phyloP scores from a whole-genome alignment of 2,329 filamentous ascomycete genomes.

The Colletotrichum sp. region DNA sequence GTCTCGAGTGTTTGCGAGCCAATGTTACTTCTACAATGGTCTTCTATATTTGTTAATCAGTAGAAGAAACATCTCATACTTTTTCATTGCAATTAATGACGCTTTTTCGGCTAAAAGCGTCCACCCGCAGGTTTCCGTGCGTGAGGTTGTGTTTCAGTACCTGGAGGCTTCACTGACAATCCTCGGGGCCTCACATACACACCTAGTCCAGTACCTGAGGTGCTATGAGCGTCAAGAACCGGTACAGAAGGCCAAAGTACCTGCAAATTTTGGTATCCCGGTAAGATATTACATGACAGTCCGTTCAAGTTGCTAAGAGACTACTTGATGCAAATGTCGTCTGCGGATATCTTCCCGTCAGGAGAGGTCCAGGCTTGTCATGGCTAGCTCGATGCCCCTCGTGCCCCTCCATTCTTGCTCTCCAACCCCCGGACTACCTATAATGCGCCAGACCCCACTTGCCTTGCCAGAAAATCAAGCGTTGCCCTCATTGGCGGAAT shows the following conservation, averaged over 20 bases:
- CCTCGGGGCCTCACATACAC: not conserved
- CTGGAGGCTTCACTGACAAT: not conserved
- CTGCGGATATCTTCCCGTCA: not conserved
- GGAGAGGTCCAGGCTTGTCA: not conserved
- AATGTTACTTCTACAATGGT: not conserved
- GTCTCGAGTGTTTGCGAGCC: not conserved
- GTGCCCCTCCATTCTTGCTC: constrained; percentile 2
- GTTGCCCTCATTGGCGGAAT: constrained; percentile 3
- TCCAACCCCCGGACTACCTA: not conserved
- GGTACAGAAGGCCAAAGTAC: not conserved
- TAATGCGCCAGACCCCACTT: not conserved
- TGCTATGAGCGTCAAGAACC: not conserved
- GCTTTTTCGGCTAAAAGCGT: not conserved
- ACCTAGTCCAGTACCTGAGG: not conserved
- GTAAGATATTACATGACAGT: not conserved
- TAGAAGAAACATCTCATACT: not conserved
- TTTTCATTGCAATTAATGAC: not conserved
- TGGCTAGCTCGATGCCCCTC: not conserved
- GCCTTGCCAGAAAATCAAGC: not conserved
- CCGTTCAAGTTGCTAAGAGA: not conserved
- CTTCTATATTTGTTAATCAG: not conserved
- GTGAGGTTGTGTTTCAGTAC: not conserved
- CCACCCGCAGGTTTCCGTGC: not conserved
- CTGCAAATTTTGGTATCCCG: not conserved
- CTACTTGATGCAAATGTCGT: not conserved